phyloP scores from a whole-genome alignment of 257 asterid species.

The Lantana camara region DNA sequence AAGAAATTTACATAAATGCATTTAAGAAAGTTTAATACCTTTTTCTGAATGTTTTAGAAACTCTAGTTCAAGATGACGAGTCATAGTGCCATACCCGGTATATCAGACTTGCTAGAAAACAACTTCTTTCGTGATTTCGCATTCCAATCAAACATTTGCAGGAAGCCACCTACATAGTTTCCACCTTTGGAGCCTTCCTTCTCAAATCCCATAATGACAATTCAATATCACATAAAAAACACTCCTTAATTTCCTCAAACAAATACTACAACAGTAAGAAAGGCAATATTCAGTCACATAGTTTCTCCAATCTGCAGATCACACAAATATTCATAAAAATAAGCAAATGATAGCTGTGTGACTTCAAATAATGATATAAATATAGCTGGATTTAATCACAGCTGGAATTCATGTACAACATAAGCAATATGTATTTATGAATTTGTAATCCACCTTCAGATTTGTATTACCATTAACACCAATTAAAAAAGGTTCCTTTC shows the following conservation, averaged over 20 bases:
- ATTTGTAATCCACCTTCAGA: constrained; percentile 17
- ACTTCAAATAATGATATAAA: constrained; percentile 11
- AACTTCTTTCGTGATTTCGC: constrained; percentile 84
- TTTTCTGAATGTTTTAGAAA: too few relatives aligned
- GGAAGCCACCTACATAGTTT: constrained; percentile 82
- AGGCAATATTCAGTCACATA: constrained; percentile 1
- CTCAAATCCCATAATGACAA: constrained; percentile 64
- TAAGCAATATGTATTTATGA: not conserved
- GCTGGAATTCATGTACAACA: not conserved
- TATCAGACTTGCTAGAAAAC: constrained; percentile 68
- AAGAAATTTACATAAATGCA: too few relatives aligned
- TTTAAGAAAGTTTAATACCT: too few relatives aligned
- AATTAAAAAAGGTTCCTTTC: not conserved
- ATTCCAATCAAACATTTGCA: constrained; percentile 93
- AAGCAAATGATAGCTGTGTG: not conserved
- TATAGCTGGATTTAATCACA: too few relatives aligned
- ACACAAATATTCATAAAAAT: not conserved
- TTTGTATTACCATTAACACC: constrained; percentile 12
- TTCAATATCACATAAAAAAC: constrained; percentile 17
- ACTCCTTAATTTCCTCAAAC: constrained; percentile 20
- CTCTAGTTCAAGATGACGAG: not conserved
- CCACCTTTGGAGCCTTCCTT: constrained; percentile 65
- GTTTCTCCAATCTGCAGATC: constrained; percentile 36
- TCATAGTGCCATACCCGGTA: constrained; percentile 70
- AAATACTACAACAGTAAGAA: constrained; percentile 16